Conservation (phyloP, 2,329 filamentous ascomycete genomes). For the Sarocladium kiliense region DNA sequence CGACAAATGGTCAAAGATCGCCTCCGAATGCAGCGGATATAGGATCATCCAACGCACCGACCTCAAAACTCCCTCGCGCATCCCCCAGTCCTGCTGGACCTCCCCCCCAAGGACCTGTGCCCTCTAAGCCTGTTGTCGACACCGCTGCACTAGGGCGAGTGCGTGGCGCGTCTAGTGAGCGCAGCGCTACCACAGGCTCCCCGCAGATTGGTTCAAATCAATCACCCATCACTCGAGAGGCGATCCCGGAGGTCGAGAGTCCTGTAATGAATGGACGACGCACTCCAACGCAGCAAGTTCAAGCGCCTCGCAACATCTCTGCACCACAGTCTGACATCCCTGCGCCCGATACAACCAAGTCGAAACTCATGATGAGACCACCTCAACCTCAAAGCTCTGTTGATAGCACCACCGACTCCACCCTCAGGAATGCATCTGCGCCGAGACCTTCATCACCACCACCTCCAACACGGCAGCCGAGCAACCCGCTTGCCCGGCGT, state of each 20-base stretch:
- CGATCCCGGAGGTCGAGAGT: conserved; percentile 41
- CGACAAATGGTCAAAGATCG: conserved; percentile 35
- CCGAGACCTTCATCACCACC: conserved; percentile 52
- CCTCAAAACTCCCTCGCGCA: conserved; percentile 29
- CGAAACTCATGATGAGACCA: conserved; percentile 24
- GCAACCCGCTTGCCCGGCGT: conserved; percentile 54
- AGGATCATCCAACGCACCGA: conserved; percentile 27
- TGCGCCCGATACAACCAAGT: conserved; percentile 30
- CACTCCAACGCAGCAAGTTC: conserved; percentile 51
- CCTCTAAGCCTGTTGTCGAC: conserved; percentile 39
- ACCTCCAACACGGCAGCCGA: conserved; percentile 49
- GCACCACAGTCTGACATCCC: conserved; percentile 26
- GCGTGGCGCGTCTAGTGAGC: conserved; percentile 46
- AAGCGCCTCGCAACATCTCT: conserved; percentile 10
- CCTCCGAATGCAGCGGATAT: conserved; percentile 34
- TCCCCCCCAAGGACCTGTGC: conserved; percentile 50
- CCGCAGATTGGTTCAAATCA: conserved; percentile 28
- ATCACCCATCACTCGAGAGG: conserved; percentile 34
- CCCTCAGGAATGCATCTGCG: conserved; percentile 30
- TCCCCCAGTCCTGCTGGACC: conserved; percentile 40
- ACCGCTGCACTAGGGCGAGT: conserved; percentile 35
- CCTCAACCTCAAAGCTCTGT: conserved; percentile 56
- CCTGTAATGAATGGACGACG: conserved; percentile 55
- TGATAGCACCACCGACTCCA: conserved; percentile 61
- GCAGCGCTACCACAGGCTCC: conserved; percentile 30